Evolutionary conservation across 495 filamentous ascomycete genomes (phyloP).

Genomic region (Friedmanniomyces endolithicus): DNA sequence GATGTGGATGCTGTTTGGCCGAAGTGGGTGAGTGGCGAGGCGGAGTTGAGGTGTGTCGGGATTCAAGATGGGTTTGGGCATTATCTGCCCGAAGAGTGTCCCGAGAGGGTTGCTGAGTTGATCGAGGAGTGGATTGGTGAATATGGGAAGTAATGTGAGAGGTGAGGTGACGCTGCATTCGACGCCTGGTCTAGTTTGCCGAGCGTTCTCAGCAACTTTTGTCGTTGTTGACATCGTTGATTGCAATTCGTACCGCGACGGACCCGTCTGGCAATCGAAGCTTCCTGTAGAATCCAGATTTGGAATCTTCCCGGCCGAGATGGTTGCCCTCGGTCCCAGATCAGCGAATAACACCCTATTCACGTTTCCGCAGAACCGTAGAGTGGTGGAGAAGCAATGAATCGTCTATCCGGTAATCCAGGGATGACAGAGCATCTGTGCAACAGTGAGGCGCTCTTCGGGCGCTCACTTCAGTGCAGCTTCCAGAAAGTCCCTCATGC

Average conservation of each 20-base stretch:
- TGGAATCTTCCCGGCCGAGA: no score
- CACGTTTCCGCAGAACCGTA: no score
- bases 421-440: slow-evolving; percentile 16
- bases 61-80: slow-evolving; percentile 37
- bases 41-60: slow-evolving; percentile 21
- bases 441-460: slow-evolving; percentile 17
- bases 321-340: no score
- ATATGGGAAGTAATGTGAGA: slow-evolving; percentile 1
- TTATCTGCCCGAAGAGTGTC: slow-evolving; percentile 41
- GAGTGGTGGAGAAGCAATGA: no score
- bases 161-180: no score
- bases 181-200: no score
- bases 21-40: slow-evolving; percentile 32
- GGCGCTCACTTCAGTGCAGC: slow-evolving; percentile 18
- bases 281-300: no score
- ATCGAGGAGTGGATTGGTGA: slow-evolving; percentile 4
- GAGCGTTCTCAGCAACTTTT: no score
- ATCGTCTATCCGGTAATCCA: slow-evolving; percentile 15
- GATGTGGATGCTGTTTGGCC: slow-evolving; percentile 38
- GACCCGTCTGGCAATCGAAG: no score
- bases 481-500: slow-evolving; percentile 21
- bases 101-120: slow-evolving; percentile 27
- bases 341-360: no score
- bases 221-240: no score
- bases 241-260: no score